Base-by-base conservation (phyloP, 2,329 filamentous ascomycete species). In the Dactylellina sp. region DNA sequence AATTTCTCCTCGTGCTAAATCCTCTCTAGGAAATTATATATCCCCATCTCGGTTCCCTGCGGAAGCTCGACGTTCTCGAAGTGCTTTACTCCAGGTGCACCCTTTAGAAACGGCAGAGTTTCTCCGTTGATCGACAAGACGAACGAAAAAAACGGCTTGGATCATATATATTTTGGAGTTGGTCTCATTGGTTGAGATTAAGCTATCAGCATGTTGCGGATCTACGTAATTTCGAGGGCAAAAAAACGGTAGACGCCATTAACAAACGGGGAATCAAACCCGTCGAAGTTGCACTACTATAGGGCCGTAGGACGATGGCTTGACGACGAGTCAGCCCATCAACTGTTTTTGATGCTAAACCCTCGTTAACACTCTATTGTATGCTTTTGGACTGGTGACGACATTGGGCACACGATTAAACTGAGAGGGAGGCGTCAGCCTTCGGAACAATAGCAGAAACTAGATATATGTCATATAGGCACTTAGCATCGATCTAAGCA, bases 341-440 rank as follows among this genome's bases (percentile, higher is more conserved):
- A 40, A 12, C 37, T 12, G 12, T 46, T 12, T 9, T 46, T 3
- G 7, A 46, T 20, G 42, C 42, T 22, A 22, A 22, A 20, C 5
- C 42, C 20, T 16, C 2, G 9, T 12, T 40, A 46, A 9, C 2
- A 46, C 4, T 4, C 16, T 46, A 5, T 42, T 42, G 16, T 14
- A n/a, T 18, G 39, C 39, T 42, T 42, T 12, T 42, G 14, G 39
- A 42, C 39, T 42, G 39, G 11, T n/a, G 39, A 47, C 7, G 44
- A 7, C 47, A 25, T 24, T 53, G 28, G 49, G 28, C 49, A 37
- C 28, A 24, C 28, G 28, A 53, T 50, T 50, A 28, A 53, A 24
- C 49, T 37, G 37, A 53, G 49, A 37, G 35, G 25, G 28, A 53
- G 25, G 49, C 49, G 49, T 53, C 14, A 37, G 14, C 49, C 28